Percentiles rank a stretch among this genome's conserved stretches.
phyloP scores from a whole-genome alignment of 2,329 filamentous ascomycete genomes.

The Capronia coronata region DNA sequence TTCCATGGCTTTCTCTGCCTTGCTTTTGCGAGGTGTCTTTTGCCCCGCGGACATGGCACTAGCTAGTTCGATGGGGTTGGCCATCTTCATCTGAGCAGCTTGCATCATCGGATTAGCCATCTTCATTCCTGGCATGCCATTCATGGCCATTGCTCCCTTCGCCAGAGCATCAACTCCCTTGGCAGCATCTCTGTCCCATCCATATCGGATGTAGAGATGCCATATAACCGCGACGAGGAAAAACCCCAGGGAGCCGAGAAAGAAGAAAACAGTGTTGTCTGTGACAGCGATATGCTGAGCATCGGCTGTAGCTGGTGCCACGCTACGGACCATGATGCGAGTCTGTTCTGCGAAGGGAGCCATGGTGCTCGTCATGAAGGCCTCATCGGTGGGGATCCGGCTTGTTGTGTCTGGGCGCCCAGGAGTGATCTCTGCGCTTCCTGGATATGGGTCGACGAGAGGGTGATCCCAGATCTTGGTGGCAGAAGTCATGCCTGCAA shows the following conservation, averaged over 20 bases:
- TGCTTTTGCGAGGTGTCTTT: too few relatives aligned
- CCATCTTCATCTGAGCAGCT: too few relatives aligned
- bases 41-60: too few relatives aligned
- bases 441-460: not conserved
- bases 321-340: not conserved
- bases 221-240: constrained; percentile 10
- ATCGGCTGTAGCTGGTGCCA: not conserved
- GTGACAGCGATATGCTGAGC: not conserved
- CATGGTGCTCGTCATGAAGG: not conserved
- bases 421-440: not conserved
- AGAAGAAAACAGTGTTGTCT: constrained; percentile 5
- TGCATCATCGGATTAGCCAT: too few relatives aligned
- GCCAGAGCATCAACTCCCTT: constrained; percentile 1
- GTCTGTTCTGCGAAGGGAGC: not conserved
- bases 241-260: constrained; percentile 9
- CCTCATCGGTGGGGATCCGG: not conserved
- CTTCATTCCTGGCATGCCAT: not conserved
- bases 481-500: not conserved
- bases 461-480: not conserved
- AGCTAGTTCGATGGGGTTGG: too few relatives aligned
- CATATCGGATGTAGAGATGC: constrained; percentile 11
- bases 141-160: not conserved
- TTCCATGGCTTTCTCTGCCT: too few relatives aligned
- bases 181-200: constrained; percentile 6
- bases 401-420: not conserved